These are phyloP conservation scores for Tricholoma hemisulphureum DNA, from an alignment of 768 basidiomycete genomes.

Conservation along the genomic window DNA sequence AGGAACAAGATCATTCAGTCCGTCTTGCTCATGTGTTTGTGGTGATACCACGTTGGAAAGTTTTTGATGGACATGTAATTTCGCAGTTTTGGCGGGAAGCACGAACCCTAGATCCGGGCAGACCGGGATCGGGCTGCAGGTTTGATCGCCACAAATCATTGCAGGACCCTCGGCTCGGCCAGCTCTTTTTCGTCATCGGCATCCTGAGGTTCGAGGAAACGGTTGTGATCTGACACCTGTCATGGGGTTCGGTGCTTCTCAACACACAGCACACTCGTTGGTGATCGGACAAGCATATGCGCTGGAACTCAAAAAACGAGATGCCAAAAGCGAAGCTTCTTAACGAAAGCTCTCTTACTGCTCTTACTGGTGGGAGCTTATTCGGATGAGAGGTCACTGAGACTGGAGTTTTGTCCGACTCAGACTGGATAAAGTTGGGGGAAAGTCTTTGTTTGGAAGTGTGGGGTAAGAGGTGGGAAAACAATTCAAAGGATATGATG, in stretches of 20 bases:
- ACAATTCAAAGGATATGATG: slow-evolving; percentile 10
- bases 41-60: not conserved
- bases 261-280: not conserved
- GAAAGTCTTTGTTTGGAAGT: slow-evolving; percentile 5
- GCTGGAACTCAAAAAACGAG: not conserved
- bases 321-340: too few species aligned
- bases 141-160: not conserved
- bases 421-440: too few species aligned
- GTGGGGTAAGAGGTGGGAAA: slow-evolving; percentile 14
- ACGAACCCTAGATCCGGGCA: not conserved
- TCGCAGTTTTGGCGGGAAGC: not conserved
- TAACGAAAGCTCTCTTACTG: too few species aligned
- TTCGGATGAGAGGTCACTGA: too few species aligned
- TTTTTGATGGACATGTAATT: not conserved
- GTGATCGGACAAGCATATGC: slow-evolving; percentile 9
- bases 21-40: not conserved
- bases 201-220: slow-evolving; percentile 7
- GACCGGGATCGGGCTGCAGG: not conserved
- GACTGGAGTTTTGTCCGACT: too few species aligned
- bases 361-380: too few species aligned
- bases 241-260: slow-evolving; percentile 8
- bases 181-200: slow-evolving; percentile 1
- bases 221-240: slow-evolving; percentile 23
- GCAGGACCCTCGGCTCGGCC: not conserved
- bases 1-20: not conserved